Evolutionary conservation across 2,329 filamentous ascomycete species (phyloP), one percentile per base, ranked within the genome.

Genomic region (Colletotrichum gloeosporioides): DNA sequence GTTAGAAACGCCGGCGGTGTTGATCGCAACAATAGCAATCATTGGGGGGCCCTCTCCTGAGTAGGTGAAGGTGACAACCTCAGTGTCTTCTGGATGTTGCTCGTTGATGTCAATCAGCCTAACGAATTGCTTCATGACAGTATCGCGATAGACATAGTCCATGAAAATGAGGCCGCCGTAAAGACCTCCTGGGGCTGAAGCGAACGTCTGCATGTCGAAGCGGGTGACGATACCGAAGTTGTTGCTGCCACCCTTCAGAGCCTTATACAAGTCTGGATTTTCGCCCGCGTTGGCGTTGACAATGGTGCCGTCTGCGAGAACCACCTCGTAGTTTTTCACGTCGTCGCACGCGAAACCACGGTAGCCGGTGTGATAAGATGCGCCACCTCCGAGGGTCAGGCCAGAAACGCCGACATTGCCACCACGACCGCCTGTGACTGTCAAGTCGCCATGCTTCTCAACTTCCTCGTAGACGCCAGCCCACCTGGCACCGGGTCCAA

Each of bases 231-330:
- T 82, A 39, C 87, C 88, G 63, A 88, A 88, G 78, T 90, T 90
- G 72, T 83, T 86, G 25, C 84, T 83, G 18, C 89, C 89, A 8
- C 89, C 89, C 72, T 88, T 87, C 2, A 89, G 82, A 1, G 88
- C 88, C 77, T 82, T 84, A 78, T 83, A 90, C 1, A 90, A 83
- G 75, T 90, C 87, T 0, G 78, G 39, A 68, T 89, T 82, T 3
- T 81, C 63, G 0, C 77, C 67, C 1, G 71, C 73, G 53, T 84
- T 87, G 15, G 85, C 87, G 18, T 85, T 84, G n/a, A 88, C 79
- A 49, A 90, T 82, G 3, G 74, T 66, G 3, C 88, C 88, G 63
- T 84, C 79, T 1, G 86, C 84, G 2, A 89, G 82, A 2, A 90
- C 88, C 36, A 90, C 82, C 79, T 89, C 82, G 61, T 83, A 87